Conservation (phyloP, 345 rosid species). For the Pseudoturritis turrita region DNA sequence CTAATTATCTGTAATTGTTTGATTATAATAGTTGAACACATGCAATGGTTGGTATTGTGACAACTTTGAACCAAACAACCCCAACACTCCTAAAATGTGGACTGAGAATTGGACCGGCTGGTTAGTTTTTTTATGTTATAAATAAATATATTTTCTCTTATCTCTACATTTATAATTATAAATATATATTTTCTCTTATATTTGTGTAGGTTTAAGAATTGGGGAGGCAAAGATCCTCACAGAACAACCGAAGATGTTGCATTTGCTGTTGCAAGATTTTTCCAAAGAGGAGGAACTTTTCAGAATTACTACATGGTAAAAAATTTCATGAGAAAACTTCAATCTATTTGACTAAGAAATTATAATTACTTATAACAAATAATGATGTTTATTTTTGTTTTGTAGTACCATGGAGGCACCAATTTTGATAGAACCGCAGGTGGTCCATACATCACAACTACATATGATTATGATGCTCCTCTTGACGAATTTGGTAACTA, state of each 20-base stretch:
- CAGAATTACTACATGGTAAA: slow-evolving; percentile 66
- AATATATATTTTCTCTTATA: neutral
- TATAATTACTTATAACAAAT: neutral
- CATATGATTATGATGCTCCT: slow-evolving; percentile 63
- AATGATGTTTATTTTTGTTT: neutral
- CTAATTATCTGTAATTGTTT: neutral
- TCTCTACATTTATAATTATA: neutral
- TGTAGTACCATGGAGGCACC: slow-evolving; percentile 69
- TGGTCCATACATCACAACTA: slow-evolving; percentile 58
- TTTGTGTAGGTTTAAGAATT: slow-evolving; percentile 41
- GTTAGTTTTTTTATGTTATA: slow-evolving; percentile 18
- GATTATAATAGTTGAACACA: slow-evolving; percentile 37
- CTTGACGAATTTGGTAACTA: slow-evolving; percentile 50
- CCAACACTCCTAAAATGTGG: slow-evolving; percentile 57
- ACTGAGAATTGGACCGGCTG: slow-evolving; percentile 72
- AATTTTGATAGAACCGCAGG: slow-evolving; percentile 62
- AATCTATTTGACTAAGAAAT: neutral
- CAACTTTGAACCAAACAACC: slow-evolving; percentile 31
- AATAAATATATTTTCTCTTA: neutral
- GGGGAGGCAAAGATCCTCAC: slow-evolving; percentile 46
- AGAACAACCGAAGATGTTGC: slow-evolving; percentile 63
- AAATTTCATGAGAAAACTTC: neutral
- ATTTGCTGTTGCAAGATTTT: slow-evolving; percentile 54
- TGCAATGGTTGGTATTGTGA: slow-evolving; percentile 61
- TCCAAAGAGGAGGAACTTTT: slow-evolving; percentile 48